Conservation (phyloP, 31 red algal genomes). For the Pterothamnion heteromorphum region DNA sequence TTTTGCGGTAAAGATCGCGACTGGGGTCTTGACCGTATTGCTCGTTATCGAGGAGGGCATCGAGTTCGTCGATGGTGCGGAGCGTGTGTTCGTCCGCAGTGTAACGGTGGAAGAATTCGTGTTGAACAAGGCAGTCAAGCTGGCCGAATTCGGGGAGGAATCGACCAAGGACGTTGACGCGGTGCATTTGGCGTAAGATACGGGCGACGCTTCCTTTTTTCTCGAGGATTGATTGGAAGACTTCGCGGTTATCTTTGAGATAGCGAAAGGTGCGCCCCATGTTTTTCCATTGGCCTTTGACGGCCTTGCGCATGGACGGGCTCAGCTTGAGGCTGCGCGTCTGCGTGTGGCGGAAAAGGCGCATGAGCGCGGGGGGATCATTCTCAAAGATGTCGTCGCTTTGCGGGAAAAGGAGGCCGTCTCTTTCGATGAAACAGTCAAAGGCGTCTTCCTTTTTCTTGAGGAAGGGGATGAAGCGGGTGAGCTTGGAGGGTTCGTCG, state of each 20-base stretch:
- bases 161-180: background rate
- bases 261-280: background rate
- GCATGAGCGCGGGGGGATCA: background rate
- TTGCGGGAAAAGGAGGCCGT: background rate
- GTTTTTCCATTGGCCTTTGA: background rate
- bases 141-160: background rate
- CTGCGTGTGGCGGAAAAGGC: background rate
- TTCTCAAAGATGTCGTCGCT: background rate
- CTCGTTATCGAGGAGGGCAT: background rate
- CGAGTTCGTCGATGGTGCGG: background rate
- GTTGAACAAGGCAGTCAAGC: background rate
- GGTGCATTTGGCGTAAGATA: background rate
- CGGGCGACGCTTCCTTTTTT: background rate
- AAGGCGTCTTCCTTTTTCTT: background rate
- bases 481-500: background rate
- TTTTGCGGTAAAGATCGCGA: background rate
- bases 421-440: background rate
- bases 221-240: background rate
- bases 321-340: background rate
- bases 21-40: background rate
- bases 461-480: too few species aligned
- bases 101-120: conserved; percentile 1
- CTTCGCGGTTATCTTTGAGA: background rate
- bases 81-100: background rate
- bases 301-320: background rate